Evolutionary conservation across 164 flowering plant genomes (phyloP), one percentile per base, ranked within the genome.

Genomic region (Tinospora cordifolia): DNA sequence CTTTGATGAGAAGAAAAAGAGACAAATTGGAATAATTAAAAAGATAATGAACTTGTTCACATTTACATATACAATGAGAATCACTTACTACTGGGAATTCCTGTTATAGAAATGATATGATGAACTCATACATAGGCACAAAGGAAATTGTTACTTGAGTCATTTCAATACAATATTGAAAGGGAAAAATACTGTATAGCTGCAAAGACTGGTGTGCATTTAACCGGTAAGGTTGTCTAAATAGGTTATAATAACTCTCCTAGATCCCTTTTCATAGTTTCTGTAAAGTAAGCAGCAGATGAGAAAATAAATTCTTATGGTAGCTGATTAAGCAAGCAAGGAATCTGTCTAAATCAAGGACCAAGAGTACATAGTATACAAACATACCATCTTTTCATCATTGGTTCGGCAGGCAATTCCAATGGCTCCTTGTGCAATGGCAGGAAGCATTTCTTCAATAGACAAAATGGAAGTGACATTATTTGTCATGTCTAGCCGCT

Each of bases 391-490:
- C 79, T 81, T 90, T 22, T 88, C 90, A 78, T 95, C 98, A 78
- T 84, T 74, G 47, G 80, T 85, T 76, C 96, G 83, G 74, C 99
- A 92, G 2, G 99, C 99, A 70, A 95, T 95, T 67, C 99, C 99
- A 69, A 95, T 95, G 10, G 99, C 99, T 46, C 99, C 99, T 83
- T 95, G 98, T 70, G 99, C 99, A 77, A 95, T 92, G 68, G 99
- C 99, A 38, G 98, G 99, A 72, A 92, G 94, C 98, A 95, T 92
- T 74, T 95, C 99, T 65, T 95, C 96, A 49, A 90, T 76, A 26
- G 97, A 79, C 21, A 95, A 83, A 70, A 88, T 82, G 3, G 92
- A 80, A 67, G 96, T 77, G 21, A 92, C 96, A 74, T 83, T 86
- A 54, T 92, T 91, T 0, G 94, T 89, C 98, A 92, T 89, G 71